Conservation (phyloP, 1,284 basidiomycete species). For the Schizophyllum commune region DNA sequence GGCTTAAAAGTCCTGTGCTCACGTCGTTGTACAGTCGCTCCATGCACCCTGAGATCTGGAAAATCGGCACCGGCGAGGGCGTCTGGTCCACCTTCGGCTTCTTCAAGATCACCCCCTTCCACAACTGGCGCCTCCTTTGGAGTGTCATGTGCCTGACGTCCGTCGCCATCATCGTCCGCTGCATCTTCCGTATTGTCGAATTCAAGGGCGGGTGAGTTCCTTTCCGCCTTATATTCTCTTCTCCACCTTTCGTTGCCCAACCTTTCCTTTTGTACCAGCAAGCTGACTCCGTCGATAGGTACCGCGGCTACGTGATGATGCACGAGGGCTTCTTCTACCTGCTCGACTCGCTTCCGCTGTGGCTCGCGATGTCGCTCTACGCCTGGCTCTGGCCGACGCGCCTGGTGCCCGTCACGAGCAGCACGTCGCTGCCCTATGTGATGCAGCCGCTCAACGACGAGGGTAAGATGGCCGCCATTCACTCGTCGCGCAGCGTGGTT, state of each 20-base stretch:
- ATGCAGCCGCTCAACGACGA: too few species aligned
- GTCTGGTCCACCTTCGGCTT: background rate
- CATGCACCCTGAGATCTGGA: conserved; percentile 8
- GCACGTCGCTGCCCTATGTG: background rate
- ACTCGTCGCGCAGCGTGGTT: too few species aligned
- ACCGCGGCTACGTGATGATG: conserved; percentile 1
- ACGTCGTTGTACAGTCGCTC: conserved; percentile 4
- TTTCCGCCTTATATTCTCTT: background rate
- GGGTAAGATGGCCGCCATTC: too few species aligned
- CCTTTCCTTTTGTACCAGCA: too few species aligned
- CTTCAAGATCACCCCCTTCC: conserved; percentile 7
- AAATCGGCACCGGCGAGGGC: background rate
- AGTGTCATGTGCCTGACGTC: conserved; percentile 10
- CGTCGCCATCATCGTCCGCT: conserved; percentile 13
- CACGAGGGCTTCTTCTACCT: conserved; percentile 7
- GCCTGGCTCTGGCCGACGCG: conserved; percentile 4
- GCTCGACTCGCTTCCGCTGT: conserved; percentile 6
- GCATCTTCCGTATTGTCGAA: conserved; percentile 13
- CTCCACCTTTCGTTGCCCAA: too few species aligned
- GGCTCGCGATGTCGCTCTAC: conserved; percentile 4
- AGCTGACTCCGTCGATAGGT: background rate
- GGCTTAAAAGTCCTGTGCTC: background rate
- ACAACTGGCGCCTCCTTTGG: conserved; percentile 15
- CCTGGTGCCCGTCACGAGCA: background rate
- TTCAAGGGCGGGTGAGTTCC: conserved; percentile 13